Evolutionary conservation across 192 early-diverging fungal species (phyloP), one percentile per base, ranked within the genome.

Genomic region (Chytriomyces confervae): DNA sequence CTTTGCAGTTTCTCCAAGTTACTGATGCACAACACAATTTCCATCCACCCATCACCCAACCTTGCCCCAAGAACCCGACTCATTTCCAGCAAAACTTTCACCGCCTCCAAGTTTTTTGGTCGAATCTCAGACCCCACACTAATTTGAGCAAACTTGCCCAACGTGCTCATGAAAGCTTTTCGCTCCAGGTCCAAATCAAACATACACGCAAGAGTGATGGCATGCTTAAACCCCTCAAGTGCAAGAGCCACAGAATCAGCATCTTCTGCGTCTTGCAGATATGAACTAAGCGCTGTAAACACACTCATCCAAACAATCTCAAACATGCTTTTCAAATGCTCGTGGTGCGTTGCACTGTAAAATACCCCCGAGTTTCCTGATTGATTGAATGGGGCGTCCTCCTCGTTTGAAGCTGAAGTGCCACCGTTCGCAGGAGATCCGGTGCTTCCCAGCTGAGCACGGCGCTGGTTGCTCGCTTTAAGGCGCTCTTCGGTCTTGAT

Each of bases 271-370:
- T 94, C 92, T 80, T 97, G 96, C 74, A 96, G 81, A 2, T 93
- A 93, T 61, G 89, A 88, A 61, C 89, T 91, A 45, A 96, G 83
- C 13, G 92, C 95, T 0, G 95, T 93, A 53, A 96, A 85, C 24
- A 95, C 86, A 0, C 93, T 86, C 85, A 94, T 94, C 96, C 96
- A 97, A 0, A 93, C 86, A 0, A 91, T 89, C 60, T 94, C 91
- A 84, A 97, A 96, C 96, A 97, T 97, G 10, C 87, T 88, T 53
- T 92, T 91, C 49, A 96, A 91, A 79, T 97, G 95, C 66, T 95
- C 96, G 50, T 93, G 83, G 53, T 94, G 91, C 48, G 90, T 94
- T 0, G 86, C 89, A 27, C 77, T 48, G 78, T 72, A 85, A 65
- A 84, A 88, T 8, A 60, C 36, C 1, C 66, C 75, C 20, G 75